Base-by-base conservation (phyloP, 2,329 filamentous ascomycete genomes). In the Curvularia spicifera region DNA sequence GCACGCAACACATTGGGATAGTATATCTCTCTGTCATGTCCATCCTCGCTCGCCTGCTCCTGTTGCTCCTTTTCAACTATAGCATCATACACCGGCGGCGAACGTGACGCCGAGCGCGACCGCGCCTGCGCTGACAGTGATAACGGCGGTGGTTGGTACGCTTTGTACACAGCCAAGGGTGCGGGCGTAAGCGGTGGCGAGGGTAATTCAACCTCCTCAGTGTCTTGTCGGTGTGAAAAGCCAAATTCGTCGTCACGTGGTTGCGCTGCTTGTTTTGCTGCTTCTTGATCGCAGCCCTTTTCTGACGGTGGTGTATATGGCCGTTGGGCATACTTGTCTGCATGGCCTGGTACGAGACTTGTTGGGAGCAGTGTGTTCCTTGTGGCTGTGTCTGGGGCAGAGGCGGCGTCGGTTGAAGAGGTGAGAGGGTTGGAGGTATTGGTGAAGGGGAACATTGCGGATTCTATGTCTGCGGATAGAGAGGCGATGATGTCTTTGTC, bases 391-490 rank as follows among this genome's bases (percentile, higher is more conserved):
- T 29, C 28, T 4, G 44, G 12, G 4, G 18, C 18, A 13, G 42
- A 9, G 33, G n/a, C 2, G 35, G 49, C 26, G 24, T 45, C 18
- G 26, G 42, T 20, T 28, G 51, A 3, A 24, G 22, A 24, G 22
- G 22, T 3, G 22, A 24, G 22, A 24, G 22, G 3, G 3, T 24
- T 24, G 4, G 22, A n/a, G 15, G 29, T 10, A 46, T 37, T 9
- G 20, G 52, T 31, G 13, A 24, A 22, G 12, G 53, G 48, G 26
- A 40, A 39, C 8, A 60, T 18, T 5, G 54, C 55, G 2, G 51
- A 54, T 13, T 56, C 46, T 29, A 56, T 64, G 12, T 66, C 45
- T 29, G 63, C 67, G 4, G 69, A 66, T n/a, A 72, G 51, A 39
- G 69, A 63, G 13, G 65, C 63, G 26, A 70, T 54, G 47, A 66